Base-by-base conservation (phyloP, 768 basidiomycete genomes). In the Rossbeevera mucosa region DNA sequence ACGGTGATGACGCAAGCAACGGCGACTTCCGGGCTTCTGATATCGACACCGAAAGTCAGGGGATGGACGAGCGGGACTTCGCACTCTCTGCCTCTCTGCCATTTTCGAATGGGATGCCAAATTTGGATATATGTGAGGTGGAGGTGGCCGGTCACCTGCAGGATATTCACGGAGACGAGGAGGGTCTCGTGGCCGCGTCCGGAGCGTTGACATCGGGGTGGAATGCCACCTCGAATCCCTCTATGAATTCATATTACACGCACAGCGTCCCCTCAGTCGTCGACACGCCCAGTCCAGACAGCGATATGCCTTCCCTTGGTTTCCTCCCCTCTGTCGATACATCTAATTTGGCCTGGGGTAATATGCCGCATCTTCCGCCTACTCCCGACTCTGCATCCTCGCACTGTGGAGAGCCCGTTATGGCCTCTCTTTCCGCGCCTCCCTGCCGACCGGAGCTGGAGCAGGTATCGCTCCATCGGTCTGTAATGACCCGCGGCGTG, bases 391-490 rank as follows among this genome's bases (percentile, higher is more conserved):
- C 73, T 25, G 69, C 53, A 3, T 52, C 60, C 22, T 41, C 59
- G 1, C 59, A 77, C 11, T 74, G 74, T 24, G 74, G 70, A 56
- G 71, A 76, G 28, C 71, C 77, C 0, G 79, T 82, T 22, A 70
- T 83, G 49, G 26, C 46, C 0, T 62, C 67, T 8, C 53, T 68
- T 20, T 85, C 86, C 9, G 85, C 85, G 2, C 84, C 88, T 13
- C 80, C 86, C 36, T 83, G 85, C 61, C 82, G 85, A 66, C 77
- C 79, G 44, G 73, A 73, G 9, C 88, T 88, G 49, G 86, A 68
- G 79, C 84, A 60, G 54, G 69, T 55, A n/a, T 53, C 64, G 20
- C 57, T 67, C 16, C 63, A 61, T 38, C 62, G 58, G 14, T 61
- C 64, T 12, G 47, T 58, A 16, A 61, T 61, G 52, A 50, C 59